Evolutionary conservation across 257 asterid species (phyloP).

Genomic region (Solanum chiquidenum): DNA sequence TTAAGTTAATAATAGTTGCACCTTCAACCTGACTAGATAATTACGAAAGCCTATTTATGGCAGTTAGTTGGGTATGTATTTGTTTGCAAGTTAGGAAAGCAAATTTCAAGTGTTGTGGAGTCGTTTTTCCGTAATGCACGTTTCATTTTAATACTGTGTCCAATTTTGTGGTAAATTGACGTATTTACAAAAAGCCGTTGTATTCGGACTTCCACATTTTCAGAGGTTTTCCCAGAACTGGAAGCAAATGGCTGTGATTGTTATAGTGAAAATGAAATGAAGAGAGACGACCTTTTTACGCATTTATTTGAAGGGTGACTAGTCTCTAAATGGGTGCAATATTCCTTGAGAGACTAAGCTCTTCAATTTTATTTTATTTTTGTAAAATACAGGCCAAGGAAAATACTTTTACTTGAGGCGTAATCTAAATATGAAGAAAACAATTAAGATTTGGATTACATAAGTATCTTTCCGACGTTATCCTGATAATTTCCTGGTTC

Average conservation of each 20-base stretch:
- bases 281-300: neutral
- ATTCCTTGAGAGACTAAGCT: neutral
- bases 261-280: neutral
- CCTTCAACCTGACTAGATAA: neutral
- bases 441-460: neutral
- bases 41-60: neutral
- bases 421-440: neutral
- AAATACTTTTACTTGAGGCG: neutral
- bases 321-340: neutral
- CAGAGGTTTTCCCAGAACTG: neutral
- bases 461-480: neutral
- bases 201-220: neutral
- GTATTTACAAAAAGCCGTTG: neutral
- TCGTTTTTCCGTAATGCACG: neutral
- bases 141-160: neutral
- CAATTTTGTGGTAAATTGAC: neutral
- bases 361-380: too few relatives aligned
- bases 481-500: neutral
- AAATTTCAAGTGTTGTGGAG: neutral
- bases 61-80: neutral
- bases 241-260: neutral
- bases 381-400: neutral
- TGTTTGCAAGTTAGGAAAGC: neutral
- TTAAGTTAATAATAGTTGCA: neutral
- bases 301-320: neutral